Conservation (phyloP, 345 rosid genomes). For the Excoecaria agallocha region DNA sequence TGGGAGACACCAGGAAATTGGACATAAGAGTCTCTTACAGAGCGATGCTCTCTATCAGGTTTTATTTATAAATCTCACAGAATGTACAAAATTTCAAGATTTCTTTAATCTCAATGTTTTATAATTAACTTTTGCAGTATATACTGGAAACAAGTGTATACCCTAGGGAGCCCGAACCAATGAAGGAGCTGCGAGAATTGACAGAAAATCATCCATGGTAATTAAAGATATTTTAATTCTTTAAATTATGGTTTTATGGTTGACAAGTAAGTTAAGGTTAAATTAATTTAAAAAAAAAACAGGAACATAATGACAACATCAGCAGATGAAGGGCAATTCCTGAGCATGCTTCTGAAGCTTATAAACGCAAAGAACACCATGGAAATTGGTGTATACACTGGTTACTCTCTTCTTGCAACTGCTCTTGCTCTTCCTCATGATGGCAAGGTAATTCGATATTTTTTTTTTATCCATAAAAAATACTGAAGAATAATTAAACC, state of each 20-base stretch:
- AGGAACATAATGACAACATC: slow-evolving; percentile 98
- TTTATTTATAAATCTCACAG: background rate
- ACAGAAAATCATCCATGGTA: slow-evolving; percentile 97
- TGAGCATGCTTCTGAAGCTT: slow-evolving; percentile 87
- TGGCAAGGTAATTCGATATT: slow-evolving; percentile 49
- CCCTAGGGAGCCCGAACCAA: slow-evolving; percentile 88
- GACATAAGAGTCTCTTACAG: slow-evolving; percentile 91
- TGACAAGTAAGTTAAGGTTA: background rate
- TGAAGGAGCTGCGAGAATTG: slow-evolving; percentile 90
- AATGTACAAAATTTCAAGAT: too few relatives aligned
- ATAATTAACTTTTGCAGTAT: slow-evolving; percentile 42
- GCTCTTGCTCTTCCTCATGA: slow-evolving; percentile 96
- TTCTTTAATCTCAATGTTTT: too few relatives aligned
- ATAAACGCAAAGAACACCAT: slow-evolving; percentile 97
- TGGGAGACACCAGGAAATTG: slow-evolving; percentile 77
- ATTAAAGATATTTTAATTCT: background rate
- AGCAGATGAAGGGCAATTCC: slow-evolving; percentile 93
- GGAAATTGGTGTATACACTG: slow-evolving; percentile 99
- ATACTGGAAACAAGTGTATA: slow-evolving; percentile 94
- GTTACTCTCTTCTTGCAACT: slow-evolving; percentile 93
- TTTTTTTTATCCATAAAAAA: background rate
- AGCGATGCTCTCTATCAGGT: slow-evolving; percentile 94
- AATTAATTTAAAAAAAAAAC: slow-evolving; percentile 1
- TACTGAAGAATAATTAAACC: too few relatives aligned
- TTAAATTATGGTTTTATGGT: background rate